A percentile compares a stretch with the other conserved stretches of the same genome.
These are phyloP conservation scores for Paxillus ammoniavirescens DNA, from an alignment of 768 basidiomycete genomes.

Conservation along the genomic window DNA sequence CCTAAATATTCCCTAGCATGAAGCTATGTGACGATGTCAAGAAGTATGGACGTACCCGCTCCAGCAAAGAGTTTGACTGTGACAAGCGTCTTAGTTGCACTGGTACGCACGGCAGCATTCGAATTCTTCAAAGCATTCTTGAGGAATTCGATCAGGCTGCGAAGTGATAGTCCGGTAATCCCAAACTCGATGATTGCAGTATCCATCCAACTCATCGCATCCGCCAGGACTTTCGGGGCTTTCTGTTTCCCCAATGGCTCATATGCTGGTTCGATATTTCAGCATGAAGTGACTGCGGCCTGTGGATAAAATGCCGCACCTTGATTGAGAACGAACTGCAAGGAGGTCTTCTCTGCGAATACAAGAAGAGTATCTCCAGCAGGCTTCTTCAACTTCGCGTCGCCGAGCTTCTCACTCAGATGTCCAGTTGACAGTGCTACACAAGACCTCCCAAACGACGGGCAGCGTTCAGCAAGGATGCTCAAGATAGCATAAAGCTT, in stretches of 20 bases:
- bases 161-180: slow-evolving; percentile 78
- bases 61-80: slow-evolving; percentile 92
- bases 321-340: slow-evolving; percentile 92
- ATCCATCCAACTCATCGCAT: slow-evolving; percentile 87
- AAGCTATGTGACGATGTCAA: background rate
- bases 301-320: slow-evolving; percentile 46
- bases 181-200: slow-evolving; percentile 88
- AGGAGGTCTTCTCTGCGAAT: slow-evolving; percentile 89
- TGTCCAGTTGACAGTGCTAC: slow-evolving; percentile 79
- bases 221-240: slow-evolving; percentile 94
- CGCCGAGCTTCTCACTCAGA: slow-evolving; percentile 92
- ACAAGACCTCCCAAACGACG: slow-evolving; percentile 83
- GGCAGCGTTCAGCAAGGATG: slow-evolving; percentile 71
- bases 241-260: slow-evolving; percentile 94
- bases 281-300: slow-evolving; percentile 11
- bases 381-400: slow-evolving; percentile 95
- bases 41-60: slow-evolving; percentile 51
- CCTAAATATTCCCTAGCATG: slow-evolving; percentile 44
- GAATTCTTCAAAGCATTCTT: slow-evolving; percentile 88
- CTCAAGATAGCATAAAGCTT: slow-evolving; percentile 82
- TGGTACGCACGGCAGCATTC: slow-evolving; percentile 90
- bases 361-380: slow-evolving; percentile 82
- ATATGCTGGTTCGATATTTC: slow-evolving; percentile 57
- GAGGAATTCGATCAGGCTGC: slow-evolving; percentile 86
- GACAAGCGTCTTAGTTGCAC: slow-evolving; percentile 89